Evolutionary conservation across 805 yeast species (phyloP).

Genomic region (Kodamaea hsintzibuensis): DNA sequence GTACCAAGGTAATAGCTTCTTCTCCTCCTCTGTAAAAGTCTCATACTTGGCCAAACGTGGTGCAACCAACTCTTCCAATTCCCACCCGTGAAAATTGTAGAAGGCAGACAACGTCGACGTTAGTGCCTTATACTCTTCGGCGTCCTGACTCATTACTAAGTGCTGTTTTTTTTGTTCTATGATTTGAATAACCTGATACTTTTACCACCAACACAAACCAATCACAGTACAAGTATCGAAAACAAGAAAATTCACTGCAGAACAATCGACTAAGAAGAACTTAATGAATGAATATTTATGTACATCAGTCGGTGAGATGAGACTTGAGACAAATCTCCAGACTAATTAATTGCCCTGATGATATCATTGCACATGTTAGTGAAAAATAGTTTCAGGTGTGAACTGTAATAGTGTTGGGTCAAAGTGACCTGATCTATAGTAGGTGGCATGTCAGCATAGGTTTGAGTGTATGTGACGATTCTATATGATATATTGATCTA

Average conservation of each 20-base stretch:
- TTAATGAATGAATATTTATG: neutral
- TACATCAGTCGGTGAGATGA: neutral
- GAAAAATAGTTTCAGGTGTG: neutral
- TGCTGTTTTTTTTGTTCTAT: neutral
- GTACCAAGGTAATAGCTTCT: constrained; percentile 51
- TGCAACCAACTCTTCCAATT: constrained; percentile 30
- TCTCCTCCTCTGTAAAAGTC: constrained; percentile 41
- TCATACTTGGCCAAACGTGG: constrained; percentile 30
- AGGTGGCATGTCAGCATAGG: too few species aligned
- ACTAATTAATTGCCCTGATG: neutral
- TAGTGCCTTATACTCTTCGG: constrained; percentile 37
- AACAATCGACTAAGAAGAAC: neutral
- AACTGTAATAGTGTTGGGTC: neutral
- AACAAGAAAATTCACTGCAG: neutral
- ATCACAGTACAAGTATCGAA: neutral
- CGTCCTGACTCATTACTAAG: constrained; percentile 16
- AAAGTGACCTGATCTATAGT: neutral
- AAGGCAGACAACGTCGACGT: constrained; percentile 39
- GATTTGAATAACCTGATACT: neutral
- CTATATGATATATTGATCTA: too few species aligned
- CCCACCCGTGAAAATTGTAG: constrained; percentile 34
- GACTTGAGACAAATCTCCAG: neutral
- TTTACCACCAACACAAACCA: neutral
- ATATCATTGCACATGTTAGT: neutral
- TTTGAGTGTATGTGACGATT: too few species aligned